These are phyloP conservation scores for Erythrophleum fordii DNA, from an alignment of 306 rosid genomes.

Conservation along the genomic window DNA sequence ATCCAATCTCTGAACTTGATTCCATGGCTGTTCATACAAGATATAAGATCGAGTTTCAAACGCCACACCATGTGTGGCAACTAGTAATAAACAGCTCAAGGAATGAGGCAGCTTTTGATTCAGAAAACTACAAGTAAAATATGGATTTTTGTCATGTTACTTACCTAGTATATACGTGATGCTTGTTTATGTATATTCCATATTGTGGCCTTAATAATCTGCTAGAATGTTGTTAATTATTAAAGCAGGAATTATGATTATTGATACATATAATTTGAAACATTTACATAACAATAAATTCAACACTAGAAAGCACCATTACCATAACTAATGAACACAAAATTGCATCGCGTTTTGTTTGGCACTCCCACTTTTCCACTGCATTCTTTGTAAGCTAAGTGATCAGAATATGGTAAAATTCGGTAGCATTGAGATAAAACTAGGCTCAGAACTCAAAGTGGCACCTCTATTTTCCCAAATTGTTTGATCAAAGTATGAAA, in stretches of 20 bases:
- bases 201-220: no score
- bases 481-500: background rate
- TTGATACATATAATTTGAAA: background rate
- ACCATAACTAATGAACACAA: no score
- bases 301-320: no score
- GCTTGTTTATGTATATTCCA: background rate
- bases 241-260: background rate
- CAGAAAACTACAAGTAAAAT: background rate
- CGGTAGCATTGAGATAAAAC: no score
- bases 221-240: background rate
- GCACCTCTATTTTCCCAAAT: background rate
- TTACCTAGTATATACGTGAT: background rate
- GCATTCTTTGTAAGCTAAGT: background rate
- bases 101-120: background rate
- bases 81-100: background rate
- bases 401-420: background rate
- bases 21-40: constrained; percentile 25
- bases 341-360: no score
- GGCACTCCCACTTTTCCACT: no score
- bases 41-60: background rate
- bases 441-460: no score
- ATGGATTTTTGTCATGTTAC: background rate
- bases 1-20: background rate
- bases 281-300: background rate
- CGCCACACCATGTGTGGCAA: no score